Base-by-base conservation (phyloP, 805 yeast species). In the Saturnispora saitoi region DNA sequence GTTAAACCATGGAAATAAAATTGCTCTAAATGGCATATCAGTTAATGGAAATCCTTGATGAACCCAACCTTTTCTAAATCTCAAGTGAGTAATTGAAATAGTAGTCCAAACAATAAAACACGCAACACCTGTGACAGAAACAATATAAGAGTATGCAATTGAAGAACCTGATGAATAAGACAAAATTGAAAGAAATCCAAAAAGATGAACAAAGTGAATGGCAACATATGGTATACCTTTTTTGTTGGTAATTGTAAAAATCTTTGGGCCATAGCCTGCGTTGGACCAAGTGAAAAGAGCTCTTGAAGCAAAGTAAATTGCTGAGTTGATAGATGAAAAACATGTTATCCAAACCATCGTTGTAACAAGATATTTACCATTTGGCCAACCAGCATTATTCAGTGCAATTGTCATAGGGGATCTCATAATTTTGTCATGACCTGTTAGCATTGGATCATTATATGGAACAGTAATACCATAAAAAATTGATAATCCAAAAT, bases 41-140 rank as follows among this genome's bases (percentile, higher is more conserved):
- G 62, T 65, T 20, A 69, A 51, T 7, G 68, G 51, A 48, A 73
- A 65, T 24, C 76, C 76, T 48, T 71, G 73, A 9, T 48, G 52
- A 2, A 57, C 48, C 75, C 76, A 71, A 2, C 75, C 77, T 11
- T 54, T 54, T 54, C 87, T 71, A 59, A 81, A 80, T 40, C 85
- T 65, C 15, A 80, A 50, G 53, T 82, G 86, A 32, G 75, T 71
- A 44, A 72, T 67, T 19, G 80, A 72, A 24, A 81, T 76, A 11
- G 72, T 65, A 7, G 80, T 82, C 88, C 87, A 81, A 3, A 80
- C 86, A 43, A 81, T 70, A 50, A 81, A 82, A 3, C 80, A 78
- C 2, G 83, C 78, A 20, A 82, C 83, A 51, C 87, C 86, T 3
- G 83, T 72, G 40, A 81, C 64, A 56, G 77, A 78, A 42, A 79